Evolutionary conservation across 2,329 filamentous ascomycete genomes (phyloP).

Genomic region (Erysiphe pisi): DNA sequence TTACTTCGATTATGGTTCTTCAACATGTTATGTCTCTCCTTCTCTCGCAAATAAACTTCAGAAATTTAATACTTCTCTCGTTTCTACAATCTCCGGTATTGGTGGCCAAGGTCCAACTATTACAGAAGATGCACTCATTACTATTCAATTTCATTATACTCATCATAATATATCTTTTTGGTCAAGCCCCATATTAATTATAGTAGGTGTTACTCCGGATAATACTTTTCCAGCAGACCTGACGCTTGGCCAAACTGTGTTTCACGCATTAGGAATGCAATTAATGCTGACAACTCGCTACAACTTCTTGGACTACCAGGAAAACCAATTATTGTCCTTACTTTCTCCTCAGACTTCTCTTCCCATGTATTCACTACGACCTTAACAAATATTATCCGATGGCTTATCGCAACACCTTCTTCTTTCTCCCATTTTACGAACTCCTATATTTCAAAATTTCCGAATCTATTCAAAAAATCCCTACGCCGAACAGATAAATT

Average conservation of each 20-base stretch:
- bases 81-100: not conserved
- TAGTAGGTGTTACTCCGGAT: not conserved
- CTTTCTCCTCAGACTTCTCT: no score
- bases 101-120: not conserved
- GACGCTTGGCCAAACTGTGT: not conserved
- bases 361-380: no score
- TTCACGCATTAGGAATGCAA: not conserved
- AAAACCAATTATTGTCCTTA: not conserved
- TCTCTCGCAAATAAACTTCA: not conserved
- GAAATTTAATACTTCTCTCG: not conserved
- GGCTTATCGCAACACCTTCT: no score
- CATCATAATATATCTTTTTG: not conserved
- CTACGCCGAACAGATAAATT: not conserved
- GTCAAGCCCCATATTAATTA: not conserved
- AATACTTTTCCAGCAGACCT: not conserved
- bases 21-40: not conserved
- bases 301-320: not conserved
- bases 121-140: not conserved
- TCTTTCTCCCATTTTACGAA: no score
- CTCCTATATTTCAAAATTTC: not conserved
- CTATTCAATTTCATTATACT: not conserved
- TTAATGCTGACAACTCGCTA: not conserved
- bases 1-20: not conserved
- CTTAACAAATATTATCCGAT: no score
- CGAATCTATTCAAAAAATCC: not conserved